Percentiles rank a stretch among this genome's conserved stretches.
These are phyloP conservation scores for Pseudogymnoascus sp. DNA, from an alignment of 2,329 filamentous ascomycete genomes.

Conservation along the genomic window DNA sequence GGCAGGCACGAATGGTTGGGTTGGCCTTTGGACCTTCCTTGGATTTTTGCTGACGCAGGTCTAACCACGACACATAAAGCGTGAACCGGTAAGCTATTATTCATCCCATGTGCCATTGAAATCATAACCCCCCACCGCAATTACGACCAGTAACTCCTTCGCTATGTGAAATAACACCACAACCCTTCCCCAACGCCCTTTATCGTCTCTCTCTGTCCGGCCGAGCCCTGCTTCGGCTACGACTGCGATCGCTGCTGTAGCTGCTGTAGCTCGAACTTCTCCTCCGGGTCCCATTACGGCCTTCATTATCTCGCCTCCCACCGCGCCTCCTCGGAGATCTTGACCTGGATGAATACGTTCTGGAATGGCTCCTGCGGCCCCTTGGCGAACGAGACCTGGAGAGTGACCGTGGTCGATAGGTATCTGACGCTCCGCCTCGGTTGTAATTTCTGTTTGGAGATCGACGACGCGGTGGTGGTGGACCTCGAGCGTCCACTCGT, in stretches of 20 bases:
- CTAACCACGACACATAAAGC: not conserved
- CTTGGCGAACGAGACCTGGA: constrained; percentile 37
- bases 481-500: constrained; percentile 16
- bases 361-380: constrained; percentile 32
- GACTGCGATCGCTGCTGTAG: constrained; percentile 45
- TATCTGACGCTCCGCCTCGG: constrained; percentile 21
- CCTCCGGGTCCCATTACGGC: constrained; percentile 33
- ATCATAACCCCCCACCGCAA: not conserved
- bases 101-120: not conserved
- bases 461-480: constrained; percentile 22
- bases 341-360: constrained; percentile 35
- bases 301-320: constrained; percentile 24
- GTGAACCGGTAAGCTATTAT: not conserved
- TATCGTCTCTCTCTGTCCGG: constrained; percentile 23
- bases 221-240: constrained; percentile 26
- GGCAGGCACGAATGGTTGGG: not conserved
- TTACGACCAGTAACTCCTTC: constrained; percentile 22
- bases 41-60: not conserved
- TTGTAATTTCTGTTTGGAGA: constrained; percentile 22
- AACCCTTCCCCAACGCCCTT: constrained; percentile 1
- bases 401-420: constrained; percentile 30
- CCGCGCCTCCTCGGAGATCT: constrained; percentile 27
- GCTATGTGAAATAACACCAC: constrained; percentile 18
- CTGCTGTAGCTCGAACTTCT: constrained; percentile 57
- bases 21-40: constrained; percentile 1